A percentile compares a stretch with the other conserved stretches of the same genome.
Evolutionary conservation across 2,329 filamentous ascomycete genomes (phyloP).

Genomic region (Verticillium zaregamsianum): DNA sequence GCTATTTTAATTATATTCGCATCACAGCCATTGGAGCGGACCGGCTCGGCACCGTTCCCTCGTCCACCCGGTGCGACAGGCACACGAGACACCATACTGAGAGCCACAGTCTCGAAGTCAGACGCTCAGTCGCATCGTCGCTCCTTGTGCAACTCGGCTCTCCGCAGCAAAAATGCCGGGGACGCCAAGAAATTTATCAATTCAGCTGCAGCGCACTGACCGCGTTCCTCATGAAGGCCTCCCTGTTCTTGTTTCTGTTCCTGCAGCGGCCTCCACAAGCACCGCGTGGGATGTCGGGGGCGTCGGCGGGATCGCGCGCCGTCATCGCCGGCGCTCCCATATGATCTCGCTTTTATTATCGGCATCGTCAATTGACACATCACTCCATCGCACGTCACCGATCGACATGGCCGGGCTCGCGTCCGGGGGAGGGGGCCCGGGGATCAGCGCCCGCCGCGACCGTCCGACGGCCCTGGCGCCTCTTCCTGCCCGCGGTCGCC

Average conservation of each 20-base stretch:
- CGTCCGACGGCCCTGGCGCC: background rate
- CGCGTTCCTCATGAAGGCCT: background rate
- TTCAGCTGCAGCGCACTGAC: background rate
- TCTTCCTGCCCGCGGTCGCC: background rate
- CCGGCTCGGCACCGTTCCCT: fast-evolving
- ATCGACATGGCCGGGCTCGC: background rate
- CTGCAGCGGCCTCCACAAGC: too few relatives aligned
- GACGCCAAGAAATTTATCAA: too few relatives aligned
- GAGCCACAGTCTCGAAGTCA: too few relatives aligned
- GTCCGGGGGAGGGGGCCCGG: background rate
- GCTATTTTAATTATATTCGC: too few relatives aligned
- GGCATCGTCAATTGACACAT: background rate
- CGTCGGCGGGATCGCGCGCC: too few relatives aligned
- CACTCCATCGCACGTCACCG: background rate
- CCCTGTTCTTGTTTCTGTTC: too few relatives aligned
- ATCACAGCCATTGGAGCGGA: background rate
- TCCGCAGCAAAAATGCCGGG: too few relatives aligned
- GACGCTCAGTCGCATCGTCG: too few relatives aligned
- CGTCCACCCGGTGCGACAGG: too few relatives aligned
- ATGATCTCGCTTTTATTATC: background rate
- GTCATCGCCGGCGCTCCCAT: too few relatives aligned
- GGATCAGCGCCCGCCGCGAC: background rate
- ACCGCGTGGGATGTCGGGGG: background rate
- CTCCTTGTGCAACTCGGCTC: too few relatives aligned
- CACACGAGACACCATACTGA: too few relatives aligned